phyloP scores from a whole-genome alignment of 192 early-diverging fungal genomes.

The Chytriomyces sp. region DNA sequence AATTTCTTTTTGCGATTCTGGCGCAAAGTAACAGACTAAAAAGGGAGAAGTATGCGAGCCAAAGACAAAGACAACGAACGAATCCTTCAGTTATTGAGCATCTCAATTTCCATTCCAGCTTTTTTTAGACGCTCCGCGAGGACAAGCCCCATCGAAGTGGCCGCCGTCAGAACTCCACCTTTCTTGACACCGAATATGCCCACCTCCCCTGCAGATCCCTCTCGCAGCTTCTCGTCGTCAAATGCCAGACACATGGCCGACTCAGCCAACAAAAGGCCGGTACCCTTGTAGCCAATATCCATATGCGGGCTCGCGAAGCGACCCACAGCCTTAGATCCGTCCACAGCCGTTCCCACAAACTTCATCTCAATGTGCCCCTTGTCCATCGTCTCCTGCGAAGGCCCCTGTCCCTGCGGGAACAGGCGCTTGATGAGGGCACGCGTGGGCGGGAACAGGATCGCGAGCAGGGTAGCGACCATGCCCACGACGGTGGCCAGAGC shows the following conservation, averaged over 20 bases:
- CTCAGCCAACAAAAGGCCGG: constrained; percentile 76
- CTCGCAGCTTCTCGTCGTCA: constrained; percentile 33
- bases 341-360: constrained; percentile 51
- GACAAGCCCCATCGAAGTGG: constrained; percentile 74
- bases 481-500: constrained; percentile 43
- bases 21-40: too few species aligned
- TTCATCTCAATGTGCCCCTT: constrained; percentile 55
- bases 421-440: constrained; percentile 49
- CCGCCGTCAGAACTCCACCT: constrained; percentile 80
- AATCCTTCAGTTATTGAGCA: too few species aligned
- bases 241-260: constrained; percentile 73
- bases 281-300: constrained; percentile 86
- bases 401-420: constrained; percentile 75
- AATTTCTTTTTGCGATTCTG: background rate
- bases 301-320: constrained; percentile 54
- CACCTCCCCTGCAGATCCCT: background rate
- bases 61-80: too few species aligned
- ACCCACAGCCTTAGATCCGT: constrained; percentile 49
- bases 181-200: constrained; percentile 50
- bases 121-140: constrained; percentile 66
- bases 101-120: constrained; percentile 61
- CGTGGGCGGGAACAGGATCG: constrained; percentile 50
- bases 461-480: constrained; percentile 34
- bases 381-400: constrained; percentile 48
- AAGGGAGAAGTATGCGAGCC: too few species aligned